phyloP scores from a whole-genome alignment of 2,329 filamentous ascomycete genomes.

The Fusarium sp. region DNA sequence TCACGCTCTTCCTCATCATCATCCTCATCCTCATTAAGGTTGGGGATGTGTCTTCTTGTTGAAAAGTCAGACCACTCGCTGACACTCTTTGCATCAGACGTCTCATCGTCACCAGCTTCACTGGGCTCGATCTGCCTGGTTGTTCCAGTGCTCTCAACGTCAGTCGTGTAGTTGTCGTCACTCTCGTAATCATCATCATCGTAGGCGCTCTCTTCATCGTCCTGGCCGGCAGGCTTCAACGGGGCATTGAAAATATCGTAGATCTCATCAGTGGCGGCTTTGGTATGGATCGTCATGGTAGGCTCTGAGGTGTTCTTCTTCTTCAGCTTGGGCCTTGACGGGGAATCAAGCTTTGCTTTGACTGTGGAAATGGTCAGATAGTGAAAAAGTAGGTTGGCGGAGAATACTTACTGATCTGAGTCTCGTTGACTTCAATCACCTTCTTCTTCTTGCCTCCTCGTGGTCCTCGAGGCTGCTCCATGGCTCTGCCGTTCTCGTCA shows the following conservation, averaged over 20 bases:
- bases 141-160: constrained; percentile 81
- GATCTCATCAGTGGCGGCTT: constrained; percentile 94
- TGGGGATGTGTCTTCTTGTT: constrained; percentile 72
- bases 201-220: constrained; percentile 53
- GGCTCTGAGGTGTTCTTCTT: constrained; percentile 79
- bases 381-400: not conserved
- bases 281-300: constrained; percentile 98
- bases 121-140: constrained; percentile 68
- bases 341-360: constrained; percentile 91
- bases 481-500: constrained; percentile 67
- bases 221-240: constrained; percentile 39
- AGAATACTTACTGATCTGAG: constrained; percentile 78
- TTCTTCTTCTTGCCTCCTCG: constrained; percentile 73
- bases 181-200: constrained; percentile 75
- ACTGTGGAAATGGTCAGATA: constrained; percentile 62
- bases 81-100: constrained; percentile 66
- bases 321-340: constrained; percentile 81
- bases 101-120: constrained; percentile 57
- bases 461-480: constrained; percentile 55
- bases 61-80: constrained; percentile 93
- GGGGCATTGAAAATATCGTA: constrained; percentile 97
- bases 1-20: constrained; percentile 44
- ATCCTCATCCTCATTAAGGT: constrained; percentile 48
- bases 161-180: constrained; percentile 81
- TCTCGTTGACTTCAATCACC: constrained; percentile 85